A percentile compares a stretch with the other conserved stretches of the same genome.
Conservation (phyloP, 306 rosid species). For the Dalbergia cochinchinensis region DNA sequence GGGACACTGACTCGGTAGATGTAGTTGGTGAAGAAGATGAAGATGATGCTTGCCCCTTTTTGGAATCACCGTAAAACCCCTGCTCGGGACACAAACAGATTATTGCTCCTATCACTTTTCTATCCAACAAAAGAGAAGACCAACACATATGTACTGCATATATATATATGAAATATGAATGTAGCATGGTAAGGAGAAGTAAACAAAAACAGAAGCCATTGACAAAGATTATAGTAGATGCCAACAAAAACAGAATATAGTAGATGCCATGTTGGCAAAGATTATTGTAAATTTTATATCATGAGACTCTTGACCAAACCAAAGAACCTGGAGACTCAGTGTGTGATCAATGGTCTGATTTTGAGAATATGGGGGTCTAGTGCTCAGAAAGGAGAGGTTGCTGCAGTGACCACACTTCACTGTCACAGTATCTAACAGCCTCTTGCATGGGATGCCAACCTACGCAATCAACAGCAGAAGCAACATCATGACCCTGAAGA, state of each 20-base stretch:
- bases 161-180: background rate
- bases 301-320: background rate
- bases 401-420: constrained; percentile 99
- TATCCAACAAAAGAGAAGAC: background rate
- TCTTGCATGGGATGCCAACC: constrained; percentile 97
- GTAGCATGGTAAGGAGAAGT: background rate
- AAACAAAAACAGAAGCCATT: constrained; percentile 4
- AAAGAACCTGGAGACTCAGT: constrained; percentile 70
- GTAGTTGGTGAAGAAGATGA: constrained; percentile 68
- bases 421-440: constrained; percentile 90
- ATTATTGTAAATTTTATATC: constrained; percentile 3
- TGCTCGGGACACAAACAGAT: constrained; percentile 43
- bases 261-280: background rate
- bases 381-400: constrained; percentile 91
- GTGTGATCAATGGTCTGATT: constrained; percentile 72
- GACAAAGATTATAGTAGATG: too few species aligned
- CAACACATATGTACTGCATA: background rate
- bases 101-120: background rate
- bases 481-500: constrained; percentile 8
- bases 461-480: constrained; percentile 35
- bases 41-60: constrained; percentile 63
- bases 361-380: constrained; percentile 72
- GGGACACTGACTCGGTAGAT: constrained; percentile 74
- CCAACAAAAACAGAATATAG: constrained; percentile 21
- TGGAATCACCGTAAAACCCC: constrained; percentile 71